Evolutionary conservation across 768 basidiomycete genomes (phyloP), one percentile per base, ranked within the genome.

Genomic region (Podaxis carcinomalis): DNA sequence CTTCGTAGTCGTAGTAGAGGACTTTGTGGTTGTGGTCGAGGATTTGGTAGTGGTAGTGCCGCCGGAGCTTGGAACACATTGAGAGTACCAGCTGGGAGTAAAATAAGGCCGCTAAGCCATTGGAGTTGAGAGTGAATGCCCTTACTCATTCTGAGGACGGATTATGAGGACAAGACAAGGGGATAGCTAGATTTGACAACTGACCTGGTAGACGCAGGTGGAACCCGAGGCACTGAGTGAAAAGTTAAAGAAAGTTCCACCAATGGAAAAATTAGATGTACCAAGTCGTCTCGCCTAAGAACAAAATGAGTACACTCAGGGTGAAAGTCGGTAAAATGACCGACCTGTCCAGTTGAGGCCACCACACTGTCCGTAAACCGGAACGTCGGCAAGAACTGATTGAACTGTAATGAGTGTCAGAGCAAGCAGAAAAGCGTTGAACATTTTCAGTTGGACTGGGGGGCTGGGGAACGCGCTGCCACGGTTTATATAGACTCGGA

Each of bases 341-440:
- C 25, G 11, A 68, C 68, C 68, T 9, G 67, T 67, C 68, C 68
- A 69, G 32, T 35, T 44, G 27, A 14, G 40, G 14, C 68, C 68
- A 25, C 68, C 68, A 44, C 68, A 69, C 58, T 68, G 68, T 14
- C 68, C 68, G 19, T 65, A 69, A 11, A 68, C 37, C 7, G 69
- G 69, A 14, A 68, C 68, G 40, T 32, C 67, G 28, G 67, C 67
- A 14, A 63, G 27, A 39, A 53, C 65, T 36, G 62, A 49, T 32
- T 63, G 57, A 23, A 44, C 50, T 5, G 60, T 52, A 25, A 57
- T 13, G 9, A 63, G 10, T 10, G 27, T 51, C 7, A 61, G 28
- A 21, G 51, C 14, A 27, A 66, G 53, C 5, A 51, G 53, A 19
- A 36, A 10, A 25, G n/a, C 7, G 21, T 23, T 57, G 40, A 62